These are phyloP conservation scores for Leersia perrieri DNA, from an alignment of 176 grass and related monocot species.

Conservation along the genomic window DNA sequence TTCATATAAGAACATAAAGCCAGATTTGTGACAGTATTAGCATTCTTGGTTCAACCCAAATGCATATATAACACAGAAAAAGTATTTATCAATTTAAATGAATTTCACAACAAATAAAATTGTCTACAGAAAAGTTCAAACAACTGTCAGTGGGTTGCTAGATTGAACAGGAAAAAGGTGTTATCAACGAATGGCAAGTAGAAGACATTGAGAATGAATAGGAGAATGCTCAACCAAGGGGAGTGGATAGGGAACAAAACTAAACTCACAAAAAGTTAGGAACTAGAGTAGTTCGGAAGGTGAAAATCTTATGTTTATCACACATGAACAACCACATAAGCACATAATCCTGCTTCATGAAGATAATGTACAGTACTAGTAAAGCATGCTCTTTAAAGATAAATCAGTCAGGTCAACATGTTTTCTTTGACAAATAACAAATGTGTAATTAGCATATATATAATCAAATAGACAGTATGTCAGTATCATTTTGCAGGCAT, in stretches of 20 bases:
- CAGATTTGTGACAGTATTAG: neutral
- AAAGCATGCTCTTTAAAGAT: constrained; percentile 19
- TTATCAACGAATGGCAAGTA: neutral
- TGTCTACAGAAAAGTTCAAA: neutral
- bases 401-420: neutral
- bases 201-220: neutral
- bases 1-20: neutral
- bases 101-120: neutral
- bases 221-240: neutral
- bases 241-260: neutral
- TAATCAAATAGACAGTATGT: neutral
- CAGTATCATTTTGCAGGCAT: constrained; percentile 9
- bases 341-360: neutral
- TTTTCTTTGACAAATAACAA: constrained; percentile 5
- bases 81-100: neutral
- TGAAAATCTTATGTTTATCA: neutral
- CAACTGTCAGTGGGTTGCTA: neutral
- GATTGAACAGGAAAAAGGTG: neutral
- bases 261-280: neutral
- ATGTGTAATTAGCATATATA: neutral
- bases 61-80: neutral
- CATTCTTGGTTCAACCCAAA: neutral
- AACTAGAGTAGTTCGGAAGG: neutral
- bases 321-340: neutral
- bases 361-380: neutral